Evolutionary conservation across 2,329 filamentous ascomycete species (phyloP).

Genomic region (Zasmidium citrigriseum): DNA sequence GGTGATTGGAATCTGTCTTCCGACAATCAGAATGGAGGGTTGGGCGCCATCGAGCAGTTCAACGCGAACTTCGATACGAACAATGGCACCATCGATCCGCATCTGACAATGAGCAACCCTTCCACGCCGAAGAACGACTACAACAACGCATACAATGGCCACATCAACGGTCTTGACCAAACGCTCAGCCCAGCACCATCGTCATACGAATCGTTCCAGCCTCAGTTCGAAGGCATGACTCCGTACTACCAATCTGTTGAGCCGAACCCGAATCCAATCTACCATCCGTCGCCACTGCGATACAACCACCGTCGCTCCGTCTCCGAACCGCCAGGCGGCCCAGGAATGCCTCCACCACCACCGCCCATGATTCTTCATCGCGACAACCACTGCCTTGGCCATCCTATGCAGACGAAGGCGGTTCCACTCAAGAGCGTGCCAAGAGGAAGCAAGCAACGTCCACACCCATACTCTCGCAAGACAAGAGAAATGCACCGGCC

Average conservation of each 20-base stretch:
- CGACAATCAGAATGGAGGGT: slow-evolving; percentile 4
- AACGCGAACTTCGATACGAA: slow-evolving; percentile 16
- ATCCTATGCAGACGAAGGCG: slow-evolving; percentile 4
- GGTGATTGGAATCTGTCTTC: slow-evolving; percentile 10
- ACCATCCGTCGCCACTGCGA: slow-evolving; percentile 13
- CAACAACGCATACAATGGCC: slow-evolving; percentile 3
- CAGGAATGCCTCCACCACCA: slow-evolving; percentile 1
- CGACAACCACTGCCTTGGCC: slow-evolving; percentile 24
- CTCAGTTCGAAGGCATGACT: slow-evolving; percentile 10
- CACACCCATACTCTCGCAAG: slow-evolving; percentile 14
- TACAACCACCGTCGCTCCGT: slow-evolving; percentile 26
- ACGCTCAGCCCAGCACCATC: slow-evolving; percentile 12
- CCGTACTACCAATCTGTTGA: slow-evolving; percentile 29
- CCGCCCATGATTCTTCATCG: slow-evolving; percentile 26
- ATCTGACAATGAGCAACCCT: slow-evolving; percentile 15
- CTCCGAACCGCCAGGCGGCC: slow-evolving; percentile 26
- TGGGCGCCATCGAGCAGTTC: slow-evolving; percentile 22
- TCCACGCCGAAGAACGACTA: slow-evolving; percentile 6
- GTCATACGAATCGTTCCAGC: slow-evolving; percentile 17
- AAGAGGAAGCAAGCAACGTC: slow-evolving; percentile 16
- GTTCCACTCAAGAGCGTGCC: slow-evolving; percentile 17
- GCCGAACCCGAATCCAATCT: slow-evolving; percentile 7
- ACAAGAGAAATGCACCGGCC: slow-evolving; percentile 8
- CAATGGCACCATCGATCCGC: slow-evolving; percentile 14
- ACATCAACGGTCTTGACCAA: slow-evolving; percentile 13